Conservation (phyloP, 768 basidiomycete genomes). For the Russula emetica region DNA sequence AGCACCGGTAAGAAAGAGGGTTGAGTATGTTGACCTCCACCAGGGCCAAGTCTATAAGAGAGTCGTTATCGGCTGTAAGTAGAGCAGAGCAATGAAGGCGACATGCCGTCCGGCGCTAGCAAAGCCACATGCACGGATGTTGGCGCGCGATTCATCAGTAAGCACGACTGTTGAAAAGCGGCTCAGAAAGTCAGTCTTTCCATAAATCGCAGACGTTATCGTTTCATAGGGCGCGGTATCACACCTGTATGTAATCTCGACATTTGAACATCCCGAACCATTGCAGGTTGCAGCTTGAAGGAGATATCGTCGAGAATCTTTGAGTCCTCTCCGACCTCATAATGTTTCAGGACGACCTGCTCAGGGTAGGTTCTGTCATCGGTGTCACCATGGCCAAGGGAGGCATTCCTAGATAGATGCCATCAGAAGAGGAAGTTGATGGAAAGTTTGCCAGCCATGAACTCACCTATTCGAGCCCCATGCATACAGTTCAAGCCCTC, state of each 20-base stretch:
- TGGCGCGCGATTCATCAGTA: slow-evolving; percentile 67
- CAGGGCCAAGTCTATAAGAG: slow-evolving; percentile 55
- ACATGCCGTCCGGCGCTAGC: slow-evolving; percentile 78
- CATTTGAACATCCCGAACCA: slow-evolving; percentile 69
- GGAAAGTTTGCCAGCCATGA: neutral
- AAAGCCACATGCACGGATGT: slow-evolving; percentile 84
- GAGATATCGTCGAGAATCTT: slow-evolving; percentile 32
- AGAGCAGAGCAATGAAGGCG: neutral
- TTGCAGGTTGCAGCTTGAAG: slow-evolving; percentile 57
- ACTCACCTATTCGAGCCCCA: slow-evolving; percentile 72
- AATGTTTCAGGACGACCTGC: slow-evolving; percentile 49
- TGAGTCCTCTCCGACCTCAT: slow-evolving; percentile 18
- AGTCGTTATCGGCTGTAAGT: neutral
- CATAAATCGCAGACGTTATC: neutral
- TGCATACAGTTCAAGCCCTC: slow-evolving; percentile 62
- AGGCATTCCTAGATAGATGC: slow-evolving; percentile 58
- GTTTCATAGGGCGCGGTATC: neutral
- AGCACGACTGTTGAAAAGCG: slow-evolving; percentile 43
- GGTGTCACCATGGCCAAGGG: slow-evolving; percentile 78
- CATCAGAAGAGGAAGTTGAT: neutral
- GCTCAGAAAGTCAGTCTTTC: neutral
- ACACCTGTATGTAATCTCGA: slow-evolving; percentile 83
- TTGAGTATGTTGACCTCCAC: slow-evolving; percentile 64
- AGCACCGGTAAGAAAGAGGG: slow-evolving; percentile 60
- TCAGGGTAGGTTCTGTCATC: slow-evolving; percentile 79